phyloP scores from a whole-genome alignment of 2,329 filamentous ascomycete genomes.

The Cadophora luteo-olivacea region DNA sequence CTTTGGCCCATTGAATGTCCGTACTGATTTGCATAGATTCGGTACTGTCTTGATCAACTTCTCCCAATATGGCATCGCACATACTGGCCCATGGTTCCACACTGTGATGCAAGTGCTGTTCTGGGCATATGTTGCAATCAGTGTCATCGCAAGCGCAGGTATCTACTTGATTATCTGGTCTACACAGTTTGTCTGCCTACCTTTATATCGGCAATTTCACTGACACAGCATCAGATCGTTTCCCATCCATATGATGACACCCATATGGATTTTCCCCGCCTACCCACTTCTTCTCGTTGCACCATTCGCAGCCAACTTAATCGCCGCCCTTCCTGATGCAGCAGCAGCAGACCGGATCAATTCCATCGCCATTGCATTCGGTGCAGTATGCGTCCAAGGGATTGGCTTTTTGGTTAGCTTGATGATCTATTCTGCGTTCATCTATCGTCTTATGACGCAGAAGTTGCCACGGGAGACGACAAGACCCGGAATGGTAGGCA shows the following conservation, averaged over 20 bases:
- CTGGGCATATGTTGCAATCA: conserved; percentile 75
- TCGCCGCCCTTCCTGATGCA: conserved; percentile 43
- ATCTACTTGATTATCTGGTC: conserved; percentile 79
- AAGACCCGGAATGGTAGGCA: conserved; percentile 71
- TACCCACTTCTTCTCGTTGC: conserved; percentile 82
- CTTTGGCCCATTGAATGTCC: conserved; percentile 54
- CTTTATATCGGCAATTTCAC: background rate
- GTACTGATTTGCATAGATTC: conserved; percentile 64
- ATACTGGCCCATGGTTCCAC: conserved; percentile 67
- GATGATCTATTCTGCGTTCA: conserved; percentile 84
- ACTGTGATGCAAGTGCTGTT: conserved; percentile 69
- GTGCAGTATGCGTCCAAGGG: conserved; percentile 58
- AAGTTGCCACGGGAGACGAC: conserved; percentile 79
- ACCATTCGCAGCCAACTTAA: conserved; percentile 68
- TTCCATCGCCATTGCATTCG: conserved; percentile 54
- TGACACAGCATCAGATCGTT: conserved; percentile 47
- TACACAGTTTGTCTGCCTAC: conserved; percentile 52
- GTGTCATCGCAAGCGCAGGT: conserved; percentile 69
- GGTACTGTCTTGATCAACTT: conserved; percentile 81
- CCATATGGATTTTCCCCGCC: conserved; percentile 86
- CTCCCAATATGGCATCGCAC: conserved; percentile 74
- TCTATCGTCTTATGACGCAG: conserved; percentile 88
- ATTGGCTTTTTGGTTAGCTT: conserved; percentile 65
- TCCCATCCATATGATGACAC: conserved; percentile 83
- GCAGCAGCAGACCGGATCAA: conserved; percentile 50